Evolutionary conservation across 2,329 filamentous ascomycete species (phyloP).

Genomic region (Fusarium sp.): DNA sequence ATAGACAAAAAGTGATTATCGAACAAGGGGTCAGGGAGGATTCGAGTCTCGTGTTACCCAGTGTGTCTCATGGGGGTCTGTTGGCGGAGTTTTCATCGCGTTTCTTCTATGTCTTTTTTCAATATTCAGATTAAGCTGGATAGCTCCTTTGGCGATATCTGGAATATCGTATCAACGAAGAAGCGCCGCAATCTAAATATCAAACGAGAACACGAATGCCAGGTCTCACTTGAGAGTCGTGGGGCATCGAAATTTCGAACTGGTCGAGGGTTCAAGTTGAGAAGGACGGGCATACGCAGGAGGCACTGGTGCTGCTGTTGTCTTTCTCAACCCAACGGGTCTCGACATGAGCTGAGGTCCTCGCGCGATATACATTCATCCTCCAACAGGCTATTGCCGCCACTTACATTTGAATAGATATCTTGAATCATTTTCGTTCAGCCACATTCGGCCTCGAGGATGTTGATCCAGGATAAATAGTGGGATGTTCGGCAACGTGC

Average conservation of each 20-base stretch:
- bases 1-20: constrained; percentile 37
- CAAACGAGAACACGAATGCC: not conserved
- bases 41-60: constrained; percentile 22
- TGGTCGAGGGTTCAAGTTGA: not conserved
- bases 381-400: not conserved
- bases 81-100: not conserved
- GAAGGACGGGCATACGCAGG: not conserved
- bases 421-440: not conserved
- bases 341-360: not conserved
- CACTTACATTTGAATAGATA: not conserved
- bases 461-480: not conserved
- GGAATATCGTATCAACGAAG: not conserved
- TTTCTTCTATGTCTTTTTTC: not conserved
- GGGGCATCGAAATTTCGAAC: not conserved
- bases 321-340: not conserved
- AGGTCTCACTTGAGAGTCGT: not conserved
- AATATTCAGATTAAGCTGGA: not conserved
- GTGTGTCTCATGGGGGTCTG: constrained; percentile 7
- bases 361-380: constrained; percentile 1
- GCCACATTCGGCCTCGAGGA: not conserved
- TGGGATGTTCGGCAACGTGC: constrained; percentile 27
- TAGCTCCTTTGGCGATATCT: not conserved
- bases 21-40: constrained; percentile 8
- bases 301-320: not conserved
- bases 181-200: not conserved